These are phyloP conservation scores for Trichoderma reesei DNA, from an alignment of 495 filamentous ascomycete genomes.

Conservation along the genomic window DNA sequence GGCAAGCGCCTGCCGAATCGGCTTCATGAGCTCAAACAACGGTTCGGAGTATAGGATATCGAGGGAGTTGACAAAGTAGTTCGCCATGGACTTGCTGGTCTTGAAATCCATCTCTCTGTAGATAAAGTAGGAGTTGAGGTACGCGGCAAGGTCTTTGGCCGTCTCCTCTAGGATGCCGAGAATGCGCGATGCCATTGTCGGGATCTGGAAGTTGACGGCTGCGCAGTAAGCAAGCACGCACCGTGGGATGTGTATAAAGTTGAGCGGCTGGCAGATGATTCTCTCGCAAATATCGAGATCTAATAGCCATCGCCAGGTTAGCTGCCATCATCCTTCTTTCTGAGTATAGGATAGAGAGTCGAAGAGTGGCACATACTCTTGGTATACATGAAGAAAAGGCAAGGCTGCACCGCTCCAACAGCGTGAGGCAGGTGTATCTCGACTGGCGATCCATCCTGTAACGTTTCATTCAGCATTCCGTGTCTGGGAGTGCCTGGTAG, in stretches of 20 bases:
- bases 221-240: slow-evolving; percentile 6
- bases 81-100: not conserved
- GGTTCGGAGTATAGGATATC: slow-evolving; percentile 3
- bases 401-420: not conserved
- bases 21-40: not conserved
- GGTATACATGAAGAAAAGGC: slow-evolving; percentile 7
- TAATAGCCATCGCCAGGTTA: not conserved
- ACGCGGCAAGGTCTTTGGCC: not conserved
- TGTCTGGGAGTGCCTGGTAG: not conserved
- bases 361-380: not conserved
- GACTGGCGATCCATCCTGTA: not conserved
- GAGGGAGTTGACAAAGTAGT: not conserved
- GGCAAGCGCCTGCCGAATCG: not conserved
- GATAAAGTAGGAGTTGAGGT: not conserved
- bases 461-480: not conserved
- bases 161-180: not conserved
- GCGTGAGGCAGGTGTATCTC: slow-evolving; percentile 1
- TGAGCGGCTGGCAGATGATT: not conserved
- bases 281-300: not conserved
- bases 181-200: not conserved
- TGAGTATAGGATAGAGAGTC: not conserved
- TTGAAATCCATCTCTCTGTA: slow-evolving; percentile 4
- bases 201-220: not conserved
- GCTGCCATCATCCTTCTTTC: not conserved
- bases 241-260: slow-evolving; percentile 1